phyloP scores from a whole-genome alignment of 228 moss, liverwort and hornwort species.

The Sphagnum fallax region DNA sequence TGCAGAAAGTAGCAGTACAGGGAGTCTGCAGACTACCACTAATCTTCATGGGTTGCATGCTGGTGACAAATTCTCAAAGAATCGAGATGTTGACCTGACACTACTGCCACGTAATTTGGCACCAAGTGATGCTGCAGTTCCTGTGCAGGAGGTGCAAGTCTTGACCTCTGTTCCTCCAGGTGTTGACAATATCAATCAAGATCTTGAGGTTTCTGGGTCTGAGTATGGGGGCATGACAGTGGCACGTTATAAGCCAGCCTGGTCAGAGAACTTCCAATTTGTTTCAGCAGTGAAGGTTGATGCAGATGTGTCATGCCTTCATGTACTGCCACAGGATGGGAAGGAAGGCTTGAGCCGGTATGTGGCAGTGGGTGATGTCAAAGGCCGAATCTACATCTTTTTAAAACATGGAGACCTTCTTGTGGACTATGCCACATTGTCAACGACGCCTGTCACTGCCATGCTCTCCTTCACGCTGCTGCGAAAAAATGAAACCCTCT shows the following conservation, averaged over 20 bases:
- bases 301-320: conserved; percentile 73
- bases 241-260: conserved; percentile 83
- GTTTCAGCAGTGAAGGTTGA: conserved; percentile 89
- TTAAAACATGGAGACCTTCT: conserved; percentile 73
- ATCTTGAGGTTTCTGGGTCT: conserved; percentile 12
- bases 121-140: neutral
- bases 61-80: neutral
- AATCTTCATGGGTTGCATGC: conserved; percentile 3
- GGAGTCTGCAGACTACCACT: neutral
- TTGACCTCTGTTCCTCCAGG: conserved; percentile 7
- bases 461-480: conserved; percentile 76
- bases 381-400: conserved; percentile 77
- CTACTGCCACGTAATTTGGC: neutral
- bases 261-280: conserved; percentile 90
- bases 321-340: conserved; percentile 71
- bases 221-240: conserved; percentile 52
- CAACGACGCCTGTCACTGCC: conserved; percentile 67
- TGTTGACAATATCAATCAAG: neutral
- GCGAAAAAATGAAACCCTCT: conserved; percentile 70
- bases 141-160: conserved; percentile 1
- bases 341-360: conserved; percentile 76
- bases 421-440: conserved; percentile 57
- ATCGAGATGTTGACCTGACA: conserved; percentile 1
- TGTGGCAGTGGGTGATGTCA: conserved; percentile 72
- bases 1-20: conserved; percentile 7